Evolutionary conservation across 1,139 yeast species (phyloP), one percentile per base, ranked within the genome.

Genomic region (Saccharomyces hybrid): DNA sequence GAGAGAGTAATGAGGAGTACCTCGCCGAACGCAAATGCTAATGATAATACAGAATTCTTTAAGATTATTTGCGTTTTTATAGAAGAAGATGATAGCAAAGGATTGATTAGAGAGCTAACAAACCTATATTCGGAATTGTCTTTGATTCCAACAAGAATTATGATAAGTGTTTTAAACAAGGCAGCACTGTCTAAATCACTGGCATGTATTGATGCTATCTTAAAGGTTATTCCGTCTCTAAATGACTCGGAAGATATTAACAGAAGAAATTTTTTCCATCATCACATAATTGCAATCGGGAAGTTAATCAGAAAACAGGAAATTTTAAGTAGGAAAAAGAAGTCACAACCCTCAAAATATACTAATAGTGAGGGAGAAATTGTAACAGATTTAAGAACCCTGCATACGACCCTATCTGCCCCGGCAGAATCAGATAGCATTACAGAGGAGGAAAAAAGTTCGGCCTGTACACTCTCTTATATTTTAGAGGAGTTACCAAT

Each of bases 211-310:
- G 84, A 80, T 60, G 70, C 69, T 16, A 69, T 88, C 41, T 73
- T 88, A 52, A 73, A 70, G 34, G 68, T 72, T 16, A 71, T 78
- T 28, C 78, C 79, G 2, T 72, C 79, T 6, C 68, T 83, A 26
- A 73, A 77, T 52, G 96, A 89, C 64, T 76, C 83, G 1, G 73
- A 82, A 6, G 97, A 90, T 65, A 82, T 91, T 50, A 84, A 87
- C 56, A 88, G 89, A 26, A 78, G 97, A 60, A 90, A 87, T 66
- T 85, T 90, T 62, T 80, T 91, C 64, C 98, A 91, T 68, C 88
- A 88, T 61, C 84, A 84, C 63, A 81, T 90, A 32, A 84, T 90
- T 54, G 80, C 84, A 30, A 76, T 86, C 55, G 97, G 97, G 2
- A 83, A 91, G 31, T 38, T 50, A 11, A 16, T 50, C 6, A 30